phyloP scores from a whole-genome alignment of 1,139 yeast species.

The Debaryomycetaceae sp. region DNA sequence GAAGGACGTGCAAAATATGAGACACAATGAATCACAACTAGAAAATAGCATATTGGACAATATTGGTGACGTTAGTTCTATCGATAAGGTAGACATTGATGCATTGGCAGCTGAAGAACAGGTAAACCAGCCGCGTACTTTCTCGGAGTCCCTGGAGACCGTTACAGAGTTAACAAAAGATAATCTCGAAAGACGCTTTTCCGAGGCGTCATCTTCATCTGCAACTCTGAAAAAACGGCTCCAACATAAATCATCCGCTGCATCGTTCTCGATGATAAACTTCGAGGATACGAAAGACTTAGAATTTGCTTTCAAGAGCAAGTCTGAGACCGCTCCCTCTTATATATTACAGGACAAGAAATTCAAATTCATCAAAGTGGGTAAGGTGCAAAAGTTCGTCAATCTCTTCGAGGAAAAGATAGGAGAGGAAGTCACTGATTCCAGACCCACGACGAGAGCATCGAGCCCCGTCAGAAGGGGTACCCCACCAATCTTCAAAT shows the following conservation, averaged over 20 bases:
- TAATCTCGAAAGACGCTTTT: constrained; percentile 5
- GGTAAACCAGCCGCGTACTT: neutral
- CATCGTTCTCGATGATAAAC: constrained; percentile 20
- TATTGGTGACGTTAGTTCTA: neutral
- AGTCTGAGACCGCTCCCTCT: constrained; percentile 31
- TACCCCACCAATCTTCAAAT: neutral
- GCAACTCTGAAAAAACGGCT: constrained; percentile 13
- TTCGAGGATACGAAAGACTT: constrained; percentile 21
- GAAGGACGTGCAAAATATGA: constrained; percentile 26
- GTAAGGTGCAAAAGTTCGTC: constrained; percentile 48
- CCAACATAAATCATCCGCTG: constrained; percentile 17
- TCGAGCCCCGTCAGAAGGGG: constrained; percentile 4
- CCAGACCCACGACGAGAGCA: constrained; percentile 4
- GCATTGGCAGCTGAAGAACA: neutral
- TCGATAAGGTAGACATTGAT: neutral
- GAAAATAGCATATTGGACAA: neutral
- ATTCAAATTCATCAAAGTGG: constrained; percentile 46
- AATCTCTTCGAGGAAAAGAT: constrained; percentile 41
- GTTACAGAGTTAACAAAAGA: neutral
- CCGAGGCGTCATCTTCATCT: constrained; percentile 13
- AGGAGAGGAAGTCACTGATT: constrained; percentile 11
- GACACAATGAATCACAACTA: constrained; percentile 26
- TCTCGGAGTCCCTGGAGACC: neutral
- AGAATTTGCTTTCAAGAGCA: constrained; percentile 30
- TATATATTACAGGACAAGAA: constrained; percentile 43